Base-by-base conservation (phyloP, 169 alveolate genomes). In the Cryptosporidium parvum region DNA sequence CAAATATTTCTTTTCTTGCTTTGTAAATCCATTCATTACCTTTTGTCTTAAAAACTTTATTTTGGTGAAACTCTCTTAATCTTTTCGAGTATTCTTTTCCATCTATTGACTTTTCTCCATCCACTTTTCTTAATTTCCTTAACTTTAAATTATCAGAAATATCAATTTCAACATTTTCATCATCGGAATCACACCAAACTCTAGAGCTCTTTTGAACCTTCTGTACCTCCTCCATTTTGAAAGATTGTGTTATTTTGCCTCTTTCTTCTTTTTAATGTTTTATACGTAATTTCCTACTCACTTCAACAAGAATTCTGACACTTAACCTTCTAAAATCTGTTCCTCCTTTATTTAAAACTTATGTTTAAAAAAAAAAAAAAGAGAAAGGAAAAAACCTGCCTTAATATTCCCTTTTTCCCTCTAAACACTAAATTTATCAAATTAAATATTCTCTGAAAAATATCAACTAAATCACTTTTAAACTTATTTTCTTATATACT, bases 141-240 rank as follows among this genome's bases (percentile, higher is more conserved):
- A 62, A 48, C 37, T 80, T 80, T 39, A 45, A 37, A 5, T 44
- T 23, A 16, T 51, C 45, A 16, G 68, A 62, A 80, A 80, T 80
- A 37, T 80, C 75, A 26, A 80, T 51, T n/a, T 58, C 48, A 12
- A 61, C 23, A 26, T 48, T 62, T 44, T 80, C 89, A 39, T 80
- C 89, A 59, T 80, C 89, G 3, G 89, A 80, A 67, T 80, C 89
- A 61, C 59, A 23, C 89, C 89, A 80, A 44, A 67, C 89, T 44
- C 29, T 61, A 10, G 39, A 16, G n/a, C 33, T 53, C 14, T 48
- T 45, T 31, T 33, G 51, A 44, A 29, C 21, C 42, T 8, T 23
- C 2, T 35, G 51, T 21, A 4, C 26, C 4, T 71, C 62, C 33
- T 29, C 21, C 68, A 45, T 21, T 48, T 23, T 71, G 14, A 23